Evolutionary conservation across 352 stramenopile species (phyloP).

Genomic region (Phytophthora hibernalis): DNA sequence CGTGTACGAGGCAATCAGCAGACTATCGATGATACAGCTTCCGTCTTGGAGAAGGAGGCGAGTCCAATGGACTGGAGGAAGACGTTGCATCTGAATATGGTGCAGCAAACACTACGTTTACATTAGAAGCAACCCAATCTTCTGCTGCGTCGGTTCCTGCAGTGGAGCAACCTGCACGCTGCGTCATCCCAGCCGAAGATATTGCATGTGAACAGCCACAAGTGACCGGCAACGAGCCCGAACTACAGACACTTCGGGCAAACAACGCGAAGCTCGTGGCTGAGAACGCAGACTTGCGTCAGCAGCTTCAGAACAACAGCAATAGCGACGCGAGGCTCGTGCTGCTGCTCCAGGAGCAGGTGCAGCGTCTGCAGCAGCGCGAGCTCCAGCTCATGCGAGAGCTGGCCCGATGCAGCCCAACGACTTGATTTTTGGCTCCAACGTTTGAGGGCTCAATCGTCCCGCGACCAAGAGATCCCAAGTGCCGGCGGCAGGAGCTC

Average conservation of each 20-base stretch:
- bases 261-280: constrained; percentile 12
- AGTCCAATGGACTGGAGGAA: constrained; percentile 3
- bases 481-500: constrained; percentile 41
- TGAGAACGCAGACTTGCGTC: constrained; percentile 9
- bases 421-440: constrained; percentile 5
- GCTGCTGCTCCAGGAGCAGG: constrained; percentile 21
- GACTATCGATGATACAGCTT: background rate
- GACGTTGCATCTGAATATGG: constrained; percentile 5
- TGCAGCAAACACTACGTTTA: background rate
- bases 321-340: constrained; percentile 12
- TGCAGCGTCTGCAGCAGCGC: constrained; percentile 23
- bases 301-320: background rate
- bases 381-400: constrained; percentile 25
- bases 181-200: background rate
- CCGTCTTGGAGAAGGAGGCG: background rate
- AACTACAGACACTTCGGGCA: constrained; percentile 2
- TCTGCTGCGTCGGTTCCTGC: background rate
- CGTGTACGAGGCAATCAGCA: background rate
- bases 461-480: no score
- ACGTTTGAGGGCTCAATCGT: no score
- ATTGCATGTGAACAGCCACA: background rate
- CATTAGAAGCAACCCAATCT: background rate
- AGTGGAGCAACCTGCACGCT: background rate
- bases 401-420: constrained; percentile 6
- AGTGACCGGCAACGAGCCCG: background rate